Evolutionary conservation across 2,329 filamentous ascomycete genomes (phyloP), one percentile per base, ranked within the genome.

Genomic region (Neopestalotiopsis rosae): DNA sequence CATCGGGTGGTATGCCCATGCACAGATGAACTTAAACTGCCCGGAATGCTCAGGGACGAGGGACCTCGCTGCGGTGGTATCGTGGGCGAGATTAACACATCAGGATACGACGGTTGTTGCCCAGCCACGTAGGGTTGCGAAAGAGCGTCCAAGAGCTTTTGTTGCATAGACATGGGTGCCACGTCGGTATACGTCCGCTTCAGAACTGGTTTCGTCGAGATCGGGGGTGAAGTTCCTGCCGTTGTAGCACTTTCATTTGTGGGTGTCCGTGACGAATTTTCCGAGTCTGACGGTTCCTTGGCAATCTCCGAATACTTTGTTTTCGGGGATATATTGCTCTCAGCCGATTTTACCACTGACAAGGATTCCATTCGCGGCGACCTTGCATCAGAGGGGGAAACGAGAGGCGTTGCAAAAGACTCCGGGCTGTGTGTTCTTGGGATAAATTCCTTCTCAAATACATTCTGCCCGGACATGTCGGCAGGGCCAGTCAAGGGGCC

Each of bases 181-280:
- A 93, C 89, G 79, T 98, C 95, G 17, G 95, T 98, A 81, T 93
- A 92, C 20, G 95, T 97, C 76, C 95, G 90, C 81, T 95, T 97
- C 71, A 98, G 81, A 68, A 81, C 92, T 66, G 89, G 87, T 67
- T 90, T 90, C 71, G 90, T 85, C 68, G 89, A 88, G 17, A 81
- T 71, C 34, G 89, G 88, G 20, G 89, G 86, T 3, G 86, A 85
- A 10, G 85, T 86, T 72, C 84, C 81, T 3, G 81, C 79, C 17
- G 87, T 87, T 5, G 85, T 85, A 63, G 81, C 82, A 73, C 85
- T 88, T 74, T 89, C 88, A 73, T 88, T 86, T 2, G 85, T 87
- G n/a, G 85, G 82, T 5, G 85, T 86, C 71, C 86, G 81, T 20
- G 86, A 88, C 4, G 87, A 87, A 45, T 81, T 79, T 71, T 86